phyloP scores from a whole-genome alignment of 805 yeast species.

The Tetrapisispora fleetii region DNA sequence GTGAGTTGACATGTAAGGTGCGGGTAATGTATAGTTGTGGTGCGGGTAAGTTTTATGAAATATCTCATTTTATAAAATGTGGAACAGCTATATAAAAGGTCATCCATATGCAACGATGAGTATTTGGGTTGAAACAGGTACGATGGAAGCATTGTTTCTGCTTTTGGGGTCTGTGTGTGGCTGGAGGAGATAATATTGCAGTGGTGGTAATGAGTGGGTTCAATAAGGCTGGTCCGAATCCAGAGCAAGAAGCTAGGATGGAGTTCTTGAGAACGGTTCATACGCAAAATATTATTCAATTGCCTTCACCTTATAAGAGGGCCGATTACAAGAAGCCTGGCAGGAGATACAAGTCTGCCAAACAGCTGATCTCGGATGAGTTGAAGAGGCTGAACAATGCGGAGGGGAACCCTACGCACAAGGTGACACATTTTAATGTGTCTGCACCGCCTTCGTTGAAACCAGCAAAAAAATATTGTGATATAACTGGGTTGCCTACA shows the following conservation, averaged over 20 bases:
- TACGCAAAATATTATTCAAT: conserved; percentile 11
- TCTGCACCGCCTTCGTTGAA: conserved; percentile 80
- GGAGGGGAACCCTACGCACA: conserved; percentile 4
- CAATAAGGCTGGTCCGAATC: neutral
- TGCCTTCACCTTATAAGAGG: conserved; percentile 48
- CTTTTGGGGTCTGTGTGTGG: neutral
- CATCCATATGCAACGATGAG: no score
- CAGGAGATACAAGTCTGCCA: conserved; percentile 61
- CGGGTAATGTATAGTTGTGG: no score
- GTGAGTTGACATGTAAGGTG: no score
- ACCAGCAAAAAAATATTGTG: conserved; percentile 82
- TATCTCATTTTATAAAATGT: no score
- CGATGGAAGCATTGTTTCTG: no score
- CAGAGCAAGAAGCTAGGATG: conserved; percentile 13
- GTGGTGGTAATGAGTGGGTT: conserved; percentile 2
- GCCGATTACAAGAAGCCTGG: conserved; percentile 41
- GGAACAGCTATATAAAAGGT: no score
- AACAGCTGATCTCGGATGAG: conserved; percentile 72
- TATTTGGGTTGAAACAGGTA: no score
- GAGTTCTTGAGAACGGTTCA: conserved; percentile 23
- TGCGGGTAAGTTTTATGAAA: no score
- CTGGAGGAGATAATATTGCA: no score
- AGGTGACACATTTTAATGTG: conserved; percentile 57
- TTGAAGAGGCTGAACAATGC: conserved; percentile 44
- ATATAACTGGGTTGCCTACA: conserved; percentile 81